Evolutionary conservation across 495 filamentous ascomycete genomes (phyloP).

Genomic region (Aspergillus olivimuriae): DNA sequence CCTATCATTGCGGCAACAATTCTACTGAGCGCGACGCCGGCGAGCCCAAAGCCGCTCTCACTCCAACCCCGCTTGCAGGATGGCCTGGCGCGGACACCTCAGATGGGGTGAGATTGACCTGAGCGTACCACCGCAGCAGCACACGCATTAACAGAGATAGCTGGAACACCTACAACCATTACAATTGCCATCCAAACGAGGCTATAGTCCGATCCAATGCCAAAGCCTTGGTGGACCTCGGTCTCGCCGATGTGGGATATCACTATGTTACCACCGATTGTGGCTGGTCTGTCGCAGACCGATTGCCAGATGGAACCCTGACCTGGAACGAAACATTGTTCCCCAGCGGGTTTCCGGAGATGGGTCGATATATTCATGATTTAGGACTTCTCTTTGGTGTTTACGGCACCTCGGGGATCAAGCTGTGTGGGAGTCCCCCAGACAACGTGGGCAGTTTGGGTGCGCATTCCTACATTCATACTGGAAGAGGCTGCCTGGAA

Average conservation of each 20-base stretch:
- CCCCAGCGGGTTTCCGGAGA: slow-evolving; percentile 41
- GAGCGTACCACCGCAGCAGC: not conserved
- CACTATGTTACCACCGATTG: slow-evolving; percentile 52
- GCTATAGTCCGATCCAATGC: slow-evolving; percentile 45
- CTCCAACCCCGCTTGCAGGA: slow-evolving; percentile 17
- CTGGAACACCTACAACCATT: slow-evolving; percentile 54
- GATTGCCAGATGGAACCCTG: slow-evolving; percentile 38
- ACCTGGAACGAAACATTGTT: slow-evolving; percentile 51
- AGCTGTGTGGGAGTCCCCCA: slow-evolving; percentile 21
- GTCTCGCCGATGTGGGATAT: slow-evolving; percentile 45
- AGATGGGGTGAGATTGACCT: slow-evolving; percentile 24
- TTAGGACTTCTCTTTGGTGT: slow-evolving; percentile 48
- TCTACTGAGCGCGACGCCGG: not conserved
- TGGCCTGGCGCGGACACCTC: slow-evolving; percentile 24
- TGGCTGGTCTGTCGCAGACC: slow-evolving; percentile 44
- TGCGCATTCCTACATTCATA: slow-evolving; percentile 4
- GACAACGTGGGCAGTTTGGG: slow-evolving; percentile 25
- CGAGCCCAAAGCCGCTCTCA: not conserved
- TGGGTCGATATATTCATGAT: slow-evolving; percentile 44
- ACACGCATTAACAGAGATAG: slow-evolving; percentile 19
- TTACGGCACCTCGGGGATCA: slow-evolving; percentile 46
- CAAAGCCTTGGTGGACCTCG: slow-evolving; percentile 47
- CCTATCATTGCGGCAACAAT: not conserved
- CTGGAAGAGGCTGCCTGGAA: not conserved
- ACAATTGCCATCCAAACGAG: slow-evolving; percentile 44